Percentiles rank a stretch among this genome's conserved stretches.
These are phyloP conservation scores for Beauveria sp. DNA, from an alignment of 2,329 filamentous ascomycete genomes.

Conservation along the genomic window DNA sequence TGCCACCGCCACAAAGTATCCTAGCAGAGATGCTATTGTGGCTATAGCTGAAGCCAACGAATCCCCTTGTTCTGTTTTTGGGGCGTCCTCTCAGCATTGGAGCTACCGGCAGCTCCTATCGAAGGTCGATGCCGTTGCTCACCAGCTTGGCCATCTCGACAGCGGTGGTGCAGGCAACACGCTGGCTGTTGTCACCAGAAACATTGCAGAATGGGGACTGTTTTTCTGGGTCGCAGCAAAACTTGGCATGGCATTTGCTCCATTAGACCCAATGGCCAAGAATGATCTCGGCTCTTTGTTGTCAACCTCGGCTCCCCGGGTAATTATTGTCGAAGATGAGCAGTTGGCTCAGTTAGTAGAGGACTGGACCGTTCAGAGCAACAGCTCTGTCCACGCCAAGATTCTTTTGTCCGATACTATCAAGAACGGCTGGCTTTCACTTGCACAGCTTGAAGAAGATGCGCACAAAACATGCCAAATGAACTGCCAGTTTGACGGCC, in stretches of 20 bases:
- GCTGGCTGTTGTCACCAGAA: slow-evolving; percentile 26
- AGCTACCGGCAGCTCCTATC: slow-evolving; percentile 22
- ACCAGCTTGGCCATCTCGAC: slow-evolving; percentile 3
- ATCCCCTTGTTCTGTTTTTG: not conserved
- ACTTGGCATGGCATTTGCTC: slow-evolving; percentile 27
- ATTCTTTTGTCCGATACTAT: not conserved
- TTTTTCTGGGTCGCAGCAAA: slow-evolving; percentile 30
- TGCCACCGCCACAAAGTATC: slow-evolving; percentile 19
- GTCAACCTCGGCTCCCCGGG: slow-evolving; percentile 18
- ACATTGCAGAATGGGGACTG: slow-evolving; percentile 32
- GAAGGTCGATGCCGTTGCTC: slow-evolving; percentile 15
- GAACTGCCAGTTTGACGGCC: not conserved
- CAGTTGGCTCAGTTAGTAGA: slow-evolving; percentile 17
- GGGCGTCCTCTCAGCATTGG: slow-evolving; percentile 15
- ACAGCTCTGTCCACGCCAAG: slow-evolving; percentile 2
- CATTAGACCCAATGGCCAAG: slow-evolving; percentile 24
- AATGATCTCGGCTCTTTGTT: slow-evolving; percentile 20
- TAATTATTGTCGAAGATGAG: slow-evolving; percentile 26
- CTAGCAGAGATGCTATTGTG: slow-evolving; percentile 29
- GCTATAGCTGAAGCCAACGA: slow-evolving; percentile 17
- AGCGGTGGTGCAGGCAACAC: slow-evolving; percentile 23
- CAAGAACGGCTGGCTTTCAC: not conserved
- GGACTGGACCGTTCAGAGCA: not conserved
- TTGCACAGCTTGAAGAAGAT: not conserved
- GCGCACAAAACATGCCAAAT: not conserved